Base-by-base conservation (phyloP, 495 filamentous ascomycete species). In the Neurospora hispaniola region DNA sequence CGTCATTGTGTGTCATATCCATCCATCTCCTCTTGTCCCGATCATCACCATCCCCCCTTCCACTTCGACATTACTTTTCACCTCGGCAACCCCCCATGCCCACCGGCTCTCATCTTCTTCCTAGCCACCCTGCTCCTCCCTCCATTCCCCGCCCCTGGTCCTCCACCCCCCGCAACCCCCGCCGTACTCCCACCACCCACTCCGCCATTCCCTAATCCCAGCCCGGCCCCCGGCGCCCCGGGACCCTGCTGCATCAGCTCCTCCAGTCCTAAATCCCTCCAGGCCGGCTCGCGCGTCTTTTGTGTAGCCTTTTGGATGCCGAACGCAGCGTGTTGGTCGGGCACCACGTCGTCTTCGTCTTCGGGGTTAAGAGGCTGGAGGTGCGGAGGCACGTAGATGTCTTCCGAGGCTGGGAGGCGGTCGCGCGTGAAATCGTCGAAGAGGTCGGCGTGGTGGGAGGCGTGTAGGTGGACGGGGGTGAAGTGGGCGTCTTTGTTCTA, bases 261-360 rank as follows among this genome's bases (percentile, higher is more conserved):
- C 54, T 87, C 85, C 41, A 98, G 80, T 1, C 94, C 93, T 14
- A 97, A 78, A 84, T 98, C 96, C 78, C 92, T 90, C 96, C 95
- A 98, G 5, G 90, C 89, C 3, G 89, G 83, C 82, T 94, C 94
- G 70, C 86, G 84, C 75, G 81, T 82, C 70, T 87, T 87, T 83
- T 92, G 89, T 74, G 90, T 97, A 0, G 95, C 96, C 76, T 94
- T 88, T 76, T 91, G 88, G 77, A 99, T 98, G 3, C 96, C 96
- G 82, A 97, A 99, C 7, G 96, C 96, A 2, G 96, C 94, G 81
- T 99, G 96, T 84, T 97, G 94, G 78, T 98, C 94, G 1, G 96
- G 96, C 12, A 99, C 94, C 5, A 99, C 92, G 75, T 98, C 96
- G 77, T 99, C 96, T 82, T 99, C 96, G 79, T 99, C 96, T 82